These are phyloP conservation scores for Pseudocercospora fijiensis DNA, from an alignment of 2,329 filamentous ascomycete genomes.

Conservation along the genomic window DNA sequence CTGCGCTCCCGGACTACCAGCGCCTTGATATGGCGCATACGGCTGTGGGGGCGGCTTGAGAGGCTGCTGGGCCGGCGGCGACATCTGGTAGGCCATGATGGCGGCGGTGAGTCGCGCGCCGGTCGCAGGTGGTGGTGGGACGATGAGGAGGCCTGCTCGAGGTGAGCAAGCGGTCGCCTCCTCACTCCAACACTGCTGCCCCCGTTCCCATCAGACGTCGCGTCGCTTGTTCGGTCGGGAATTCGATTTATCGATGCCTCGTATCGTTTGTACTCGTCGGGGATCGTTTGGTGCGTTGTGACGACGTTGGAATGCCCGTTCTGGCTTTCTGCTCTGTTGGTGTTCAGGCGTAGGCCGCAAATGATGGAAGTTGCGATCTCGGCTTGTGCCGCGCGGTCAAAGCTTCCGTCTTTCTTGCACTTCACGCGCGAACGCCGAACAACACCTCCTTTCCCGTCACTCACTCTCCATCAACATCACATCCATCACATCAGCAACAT, in stretches of 20 bases:
- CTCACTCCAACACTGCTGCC: constrained; percentile 19
- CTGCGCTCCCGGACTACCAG: constrained; percentile 38
- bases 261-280: constrained; percentile 6
- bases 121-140: constrained; percentile 13
- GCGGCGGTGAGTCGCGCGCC: neutral
- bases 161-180: constrained; percentile 24
- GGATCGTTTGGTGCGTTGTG: neutral
- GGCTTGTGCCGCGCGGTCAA: constrained; percentile 2
- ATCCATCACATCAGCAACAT: neutral
- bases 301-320: constrained; percentile 8
- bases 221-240: constrained; percentile 9
- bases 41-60: constrained; percentile 25
- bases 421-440: neutral
- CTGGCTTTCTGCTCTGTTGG: constrained; percentile 5
- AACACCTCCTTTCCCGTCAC: constrained; percentile 1
- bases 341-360: constrained; percentile 6
- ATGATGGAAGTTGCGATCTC: constrained; percentile 4
- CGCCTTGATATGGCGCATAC: constrained; percentile 53
- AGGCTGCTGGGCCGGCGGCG: constrained; percentile 34
- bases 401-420: constrained; percentile 3
- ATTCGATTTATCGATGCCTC: constrained; percentile 1
- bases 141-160: constrained; percentile 10
- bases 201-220: constrained; percentile 23
- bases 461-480: neutral
- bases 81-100: constrained; percentile 36